A percentile compares a stretch with the other conserved stretches of the same genome.
These are phyloP conservation scores for Penicillium decumbens DNA, from an alignment of 2,329 filamentous ascomycete genomes.

Conservation along the genomic window DNA sequence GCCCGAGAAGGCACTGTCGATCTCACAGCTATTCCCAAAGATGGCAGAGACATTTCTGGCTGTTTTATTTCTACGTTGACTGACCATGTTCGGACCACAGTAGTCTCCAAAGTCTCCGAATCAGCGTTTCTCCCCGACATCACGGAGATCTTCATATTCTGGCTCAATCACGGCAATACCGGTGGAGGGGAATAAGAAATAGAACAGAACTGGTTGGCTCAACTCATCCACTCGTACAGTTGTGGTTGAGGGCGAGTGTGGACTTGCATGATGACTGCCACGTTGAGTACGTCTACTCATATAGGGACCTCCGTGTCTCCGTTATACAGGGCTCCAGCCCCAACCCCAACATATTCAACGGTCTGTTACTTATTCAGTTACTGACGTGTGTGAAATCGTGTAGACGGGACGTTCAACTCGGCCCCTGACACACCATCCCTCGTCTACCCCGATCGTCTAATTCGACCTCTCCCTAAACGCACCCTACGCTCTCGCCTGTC, in stretches of 20 bases:
- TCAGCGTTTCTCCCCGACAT: conserved; percentile 1
- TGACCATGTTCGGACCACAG: background rate
- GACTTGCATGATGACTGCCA: conserved; percentile 41
- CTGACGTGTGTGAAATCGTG: conserved; percentile 35
- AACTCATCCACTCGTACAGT: conserved; percentile 13
- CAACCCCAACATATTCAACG: conserved; percentile 9
- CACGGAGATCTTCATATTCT: conserved; percentile 3
- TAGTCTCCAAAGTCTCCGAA: background rate
- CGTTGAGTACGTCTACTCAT: conserved; percentile 40
- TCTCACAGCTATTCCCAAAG: background rate
- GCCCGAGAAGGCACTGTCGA: background rate
- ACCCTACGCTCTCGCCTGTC: conserved; percentile 83
- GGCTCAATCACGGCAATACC: conserved; percentile 8
- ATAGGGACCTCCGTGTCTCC: conserved; percentile 15
- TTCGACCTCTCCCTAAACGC: conserved; percentile 85
- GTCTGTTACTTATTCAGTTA: conserved; percentile 31
- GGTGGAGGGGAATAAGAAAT: conserved; percentile 19
- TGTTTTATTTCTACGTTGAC: background rate
- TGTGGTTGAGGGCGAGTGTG: conserved; percentile 30
- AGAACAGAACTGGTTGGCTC: conserved; percentile 14
- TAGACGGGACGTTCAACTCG: conserved; percentile 49
- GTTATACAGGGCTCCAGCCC: conserved; percentile 11
- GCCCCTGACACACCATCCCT: conserved; percentile 69
- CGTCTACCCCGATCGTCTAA: conserved; percentile 82
- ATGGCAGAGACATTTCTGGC: background rate